Percentiles rank a stretch among this genome's conserved stretches.
These are phyloP conservation scores for Hysterangium stoloniferum DNA, from an alignment of 768 basidiomycete genomes.

Conservation along the genomic window DNA sequence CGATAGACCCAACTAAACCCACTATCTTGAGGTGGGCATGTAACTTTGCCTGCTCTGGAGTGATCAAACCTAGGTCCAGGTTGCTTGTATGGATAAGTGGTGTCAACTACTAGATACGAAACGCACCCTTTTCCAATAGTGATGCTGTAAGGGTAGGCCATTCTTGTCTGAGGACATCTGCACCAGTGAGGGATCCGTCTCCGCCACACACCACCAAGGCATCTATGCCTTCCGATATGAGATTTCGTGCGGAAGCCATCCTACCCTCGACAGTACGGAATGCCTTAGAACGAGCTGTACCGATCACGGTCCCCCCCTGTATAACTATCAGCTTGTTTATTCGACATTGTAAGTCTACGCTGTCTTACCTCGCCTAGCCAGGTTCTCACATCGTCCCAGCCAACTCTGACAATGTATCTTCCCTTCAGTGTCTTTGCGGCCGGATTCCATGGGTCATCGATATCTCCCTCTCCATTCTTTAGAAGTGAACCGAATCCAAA, in stretches of 20 bases:
- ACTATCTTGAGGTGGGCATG: constrained; percentile 90
- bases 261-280: constrained; percentile 89
- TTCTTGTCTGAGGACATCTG: constrained; percentile 87
- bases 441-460: constrained; percentile 58
- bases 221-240: constrained; percentile 95
- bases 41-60: constrained; percentile 55
- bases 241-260: constrained; percentile 78
- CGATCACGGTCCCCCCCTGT: constrained; percentile 91
- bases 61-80: constrained; percentile 52
- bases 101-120: not conserved
- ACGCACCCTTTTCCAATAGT: constrained; percentile 54
- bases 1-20: constrained; percentile 97
- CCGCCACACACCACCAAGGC: constrained; percentile 96
- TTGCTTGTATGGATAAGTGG: not conserved
- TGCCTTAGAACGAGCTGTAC: constrained; percentile 78
- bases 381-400: constrained; percentile 96
- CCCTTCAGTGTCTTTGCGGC: constrained; percentile 74
- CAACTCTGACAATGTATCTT: constrained; percentile 88
- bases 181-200: constrained; percentile 94
- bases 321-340: not conserved
- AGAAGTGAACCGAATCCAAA: constrained; percentile 76
- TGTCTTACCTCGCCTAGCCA: constrained; percentile 79
- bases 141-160: constrained; percentile 82
- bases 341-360: not conserved
- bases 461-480: constrained; percentile 57